Base-by-base conservation (phyloP, 2,329 filamentous ascomycete species). In the Ophiocordyceps sinensis region DNA sequence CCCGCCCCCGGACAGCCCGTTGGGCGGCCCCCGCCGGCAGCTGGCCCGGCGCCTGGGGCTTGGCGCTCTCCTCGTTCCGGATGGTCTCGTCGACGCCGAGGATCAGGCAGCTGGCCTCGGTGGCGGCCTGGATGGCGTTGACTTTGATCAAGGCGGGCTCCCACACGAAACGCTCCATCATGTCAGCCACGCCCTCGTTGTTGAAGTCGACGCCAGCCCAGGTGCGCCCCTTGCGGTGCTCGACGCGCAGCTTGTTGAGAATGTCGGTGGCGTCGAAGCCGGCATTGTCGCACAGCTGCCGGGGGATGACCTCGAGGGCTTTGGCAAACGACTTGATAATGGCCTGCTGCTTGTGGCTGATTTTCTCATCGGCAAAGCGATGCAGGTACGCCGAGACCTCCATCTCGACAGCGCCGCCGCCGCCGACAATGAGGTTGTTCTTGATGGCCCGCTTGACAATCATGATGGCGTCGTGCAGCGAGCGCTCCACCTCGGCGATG, bases 181-280 rank as follows among this genome's bases (percentile, higher is more conserved):
- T 96, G 67, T 98, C 84, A 44, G 85, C 73, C 47, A 95, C 84
- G 46, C 88, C 88, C 66, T 98, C 91, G 54, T 87, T 78, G 50
- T 79, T 70, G 58, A 98, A 96, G 67, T 98, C 91, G 26, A 98
- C 89, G 59, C 91, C 91, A 5, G 88, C 87, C 91, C 91, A 98
- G 40, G 77, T 79, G 58, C 84, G 84, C 51, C 87, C 87, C 68
- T 89, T 91, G 59, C 86, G 79, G 69, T 98, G 91, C 73, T 95
- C 89, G 44, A 96, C 91, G 42, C 91, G 85, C 50, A 98, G 73
- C 57, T 86, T 81, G 72, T 96, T 98, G 48, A 98, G 78, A 51
- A 98, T 95, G 57, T 98, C 91, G 40, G 91, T 98, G 23, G 91
- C 88, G 58, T 98, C 91, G 59, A 98, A 96, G 48, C 91, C 91